phyloP scores from a whole-genome alignment of 495 filamentous ascomycete species.

The Parathielavia appendiculata region DNA sequence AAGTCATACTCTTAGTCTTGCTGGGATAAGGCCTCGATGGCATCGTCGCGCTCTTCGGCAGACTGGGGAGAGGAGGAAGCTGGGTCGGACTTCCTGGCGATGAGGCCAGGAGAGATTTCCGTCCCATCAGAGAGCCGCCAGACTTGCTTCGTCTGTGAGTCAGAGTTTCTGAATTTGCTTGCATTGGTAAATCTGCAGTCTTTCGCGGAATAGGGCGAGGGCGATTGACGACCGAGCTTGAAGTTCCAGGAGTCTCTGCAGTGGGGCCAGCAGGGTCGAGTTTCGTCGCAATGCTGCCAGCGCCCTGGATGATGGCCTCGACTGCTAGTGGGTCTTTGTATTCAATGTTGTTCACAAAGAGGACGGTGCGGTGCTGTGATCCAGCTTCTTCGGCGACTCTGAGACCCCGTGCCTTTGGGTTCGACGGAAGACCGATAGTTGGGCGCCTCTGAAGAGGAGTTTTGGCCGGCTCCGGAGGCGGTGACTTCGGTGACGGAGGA shows the following conservation, averaged over 20 bases:
- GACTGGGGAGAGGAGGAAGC: slow-evolving; percentile 42
- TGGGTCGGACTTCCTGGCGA: slow-evolving; percentile 46
- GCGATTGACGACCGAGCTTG: slow-evolving; percentile 43
- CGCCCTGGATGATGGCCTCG: slow-evolving; percentile 41
- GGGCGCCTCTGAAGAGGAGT: slow-evolving; percentile 43
- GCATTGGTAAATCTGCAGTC: slow-evolving; percentile 35
- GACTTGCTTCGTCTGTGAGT: slow-evolving; percentile 44
- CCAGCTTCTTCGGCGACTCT: slow-evolving; percentile 28
- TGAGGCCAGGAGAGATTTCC: slow-evolving; percentile 42
- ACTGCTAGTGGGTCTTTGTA: slow-evolving; percentile 46
- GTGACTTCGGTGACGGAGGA: slow-evolving; percentile 30
- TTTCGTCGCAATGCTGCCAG: slow-evolving; percentile 28
- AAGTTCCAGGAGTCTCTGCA: slow-evolving; percentile 25
- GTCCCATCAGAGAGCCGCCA: slow-evolving; percentile 35
- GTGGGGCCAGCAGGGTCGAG: slow-evolving; percentile 2
- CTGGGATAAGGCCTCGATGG: slow-evolving; percentile 36
- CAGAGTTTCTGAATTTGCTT: slow-evolving; percentile 21
- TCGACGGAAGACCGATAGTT: slow-evolving; percentile 47
- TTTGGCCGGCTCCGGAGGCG: slow-evolving; percentile 33
- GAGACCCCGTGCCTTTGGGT: slow-evolving; percentile 44
- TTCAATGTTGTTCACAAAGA: slow-evolving; percentile 51
- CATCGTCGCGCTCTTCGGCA: slow-evolving; percentile 38
- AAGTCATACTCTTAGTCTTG: slow-evolving; percentile 51
- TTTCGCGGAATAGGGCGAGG: slow-evolving; percentile 50
- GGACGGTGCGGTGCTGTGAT: slow-evolving; percentile 41